Evolutionary conservation across 169 alveolate genomes (phyloP).

Genomic region (Plasmodium falciparum): DNA sequence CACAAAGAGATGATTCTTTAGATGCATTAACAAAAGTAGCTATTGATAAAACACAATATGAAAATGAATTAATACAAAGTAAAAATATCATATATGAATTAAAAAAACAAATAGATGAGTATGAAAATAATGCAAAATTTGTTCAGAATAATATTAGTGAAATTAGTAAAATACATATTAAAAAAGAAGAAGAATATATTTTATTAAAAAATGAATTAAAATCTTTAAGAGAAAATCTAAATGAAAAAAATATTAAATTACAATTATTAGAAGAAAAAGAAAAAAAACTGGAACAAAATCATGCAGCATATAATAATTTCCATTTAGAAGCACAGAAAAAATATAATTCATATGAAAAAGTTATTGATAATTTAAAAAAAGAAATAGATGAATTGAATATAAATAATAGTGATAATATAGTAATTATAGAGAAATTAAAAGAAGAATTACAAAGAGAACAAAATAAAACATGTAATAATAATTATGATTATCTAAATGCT

Average conservation of each 20-base stretch:
- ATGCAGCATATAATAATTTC: conserved; percentile 38
- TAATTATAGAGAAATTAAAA: conserved; percentile 70
- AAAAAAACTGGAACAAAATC: conserved; percentile 36
- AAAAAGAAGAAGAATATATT: conserved; percentile 49
- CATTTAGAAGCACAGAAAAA: conserved; percentile 68
- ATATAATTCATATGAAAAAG: conserved; percentile 63
- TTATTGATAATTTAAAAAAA: conserved; percentile 33
- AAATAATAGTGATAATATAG: conserved; percentile 57
- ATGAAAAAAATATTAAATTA: conserved; percentile 60
- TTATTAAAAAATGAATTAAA: conserved; percentile 69
- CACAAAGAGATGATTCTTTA: conserved; percentile 69
- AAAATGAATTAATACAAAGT: conserved; percentile 64
- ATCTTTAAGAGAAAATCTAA: conserved; percentile 70
- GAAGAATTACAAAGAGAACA: conserved; percentile 14
- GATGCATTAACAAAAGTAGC: conserved; percentile 76
- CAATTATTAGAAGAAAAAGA: conserved; percentile 61
- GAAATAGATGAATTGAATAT: conserved; percentile 68
- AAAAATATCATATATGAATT: conserved; percentile 59
- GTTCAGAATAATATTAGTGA: conserved; percentile 65
- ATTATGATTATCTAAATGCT: conserved; percentile 7
- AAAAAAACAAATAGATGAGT: conserved; percentile 37
- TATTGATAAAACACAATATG: conserved; percentile 73
- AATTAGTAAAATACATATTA: conserved; percentile 40
- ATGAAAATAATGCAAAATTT: conserved; percentile 37
- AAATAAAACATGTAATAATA: not conserved